Base-by-base conservation (phyloP, 805 yeast species). In the Metschnikowia gelsemii region DNA sequence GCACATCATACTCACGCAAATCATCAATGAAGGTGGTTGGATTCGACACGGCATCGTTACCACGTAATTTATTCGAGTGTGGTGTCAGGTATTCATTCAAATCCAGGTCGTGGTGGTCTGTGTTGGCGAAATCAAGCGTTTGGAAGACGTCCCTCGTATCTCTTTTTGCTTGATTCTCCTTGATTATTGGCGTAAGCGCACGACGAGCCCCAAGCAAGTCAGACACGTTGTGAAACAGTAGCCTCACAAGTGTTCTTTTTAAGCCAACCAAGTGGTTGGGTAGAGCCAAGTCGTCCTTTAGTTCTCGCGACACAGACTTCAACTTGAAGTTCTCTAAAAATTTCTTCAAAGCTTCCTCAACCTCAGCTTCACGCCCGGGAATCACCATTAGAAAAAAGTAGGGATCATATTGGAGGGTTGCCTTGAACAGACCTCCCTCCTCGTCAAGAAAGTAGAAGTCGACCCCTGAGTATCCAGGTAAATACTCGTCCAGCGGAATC, bases 391-490 rank as follows among this genome's bases (percentile, higher is more conserved):
- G 65, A 38, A 84, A 77, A 56, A 93, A 86, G 61, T 93, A 93
- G 0, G 99, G 99, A 52, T 87, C 89, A 58, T 78, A 87, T 43
- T 76, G 84, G 11, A 87, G 63, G 0, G 96, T 84, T 3, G 89
- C 82, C 59, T 91, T 93, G 70, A 95, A 93, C 32, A 86, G 80
- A 5, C 97, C 99, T 35, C 99, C 99, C 60, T 90, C 97, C 55
- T 87, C 96, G 60, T 90, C 98, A 6, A 93, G 64, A 54, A 95
- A 93, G 59, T 95, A 95, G 62, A 84, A 89, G 54, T 93, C 97
- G 2, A 91, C 96, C 3, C 91, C 99, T 0, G 96, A 78, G 25
- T 77, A 70, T 8, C 96, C 96, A n/a, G 77, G 70, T 8, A 73
- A 54, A 31, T 71, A 68, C 23, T 79, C 82, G 4, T 76, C 78